A percentile compares a stretch with the other conserved stretches of the same genome.
Conservation (phyloP, 1,284 basidiomycete genomes). For the Phlebopus sp. region DNA sequence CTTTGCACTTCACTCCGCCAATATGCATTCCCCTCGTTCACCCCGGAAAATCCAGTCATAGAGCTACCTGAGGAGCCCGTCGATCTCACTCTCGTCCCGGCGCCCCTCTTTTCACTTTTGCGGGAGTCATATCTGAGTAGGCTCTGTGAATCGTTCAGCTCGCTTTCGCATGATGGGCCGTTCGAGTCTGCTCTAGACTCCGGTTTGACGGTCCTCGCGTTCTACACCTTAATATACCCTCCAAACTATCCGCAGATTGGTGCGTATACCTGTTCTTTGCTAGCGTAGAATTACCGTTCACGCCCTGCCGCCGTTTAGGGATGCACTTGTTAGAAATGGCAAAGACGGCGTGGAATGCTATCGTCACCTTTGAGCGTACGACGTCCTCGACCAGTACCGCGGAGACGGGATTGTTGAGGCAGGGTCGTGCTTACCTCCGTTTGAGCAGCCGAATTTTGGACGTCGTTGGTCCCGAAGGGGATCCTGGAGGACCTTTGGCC, state of each 20-base stretch:
- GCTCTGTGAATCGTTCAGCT: slow-evolving; percentile 62
- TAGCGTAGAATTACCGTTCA: background rate
- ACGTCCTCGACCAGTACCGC: background rate
- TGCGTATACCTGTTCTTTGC: slow-evolving; percentile 30
- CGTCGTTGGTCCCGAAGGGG: slow-evolving; percentile 58
- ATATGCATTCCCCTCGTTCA: slow-evolving; percentile 35
- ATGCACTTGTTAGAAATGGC: slow-evolving; percentile 72
- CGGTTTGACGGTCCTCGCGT: slow-evolving; percentile 56
- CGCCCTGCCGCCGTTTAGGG: slow-evolving; percentile 40
- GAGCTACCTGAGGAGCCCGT: slow-evolving; percentile 21
- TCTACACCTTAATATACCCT: slow-evolving; percentile 69
- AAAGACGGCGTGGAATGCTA: slow-evolving; percentile 70
- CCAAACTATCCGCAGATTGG: slow-evolving; percentile 75
- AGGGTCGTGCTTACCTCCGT: slow-evolving; percentile 37
- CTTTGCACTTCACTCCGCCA: slow-evolving; percentile 38
- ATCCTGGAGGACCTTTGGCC: slow-evolving; percentile 53
- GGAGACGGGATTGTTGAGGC: slow-evolving; percentile 14
- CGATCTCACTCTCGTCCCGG: slow-evolving; percentile 39
- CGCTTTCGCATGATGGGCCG: slow-evolving; percentile 60
- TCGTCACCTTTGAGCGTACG: slow-evolving; percentile 27
- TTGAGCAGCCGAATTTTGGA: slow-evolving; percentile 41
- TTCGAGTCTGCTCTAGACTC: slow-evolving; percentile 50
- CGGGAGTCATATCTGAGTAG: slow-evolving; percentile 57
- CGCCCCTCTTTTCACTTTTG: slow-evolving; percentile 41
- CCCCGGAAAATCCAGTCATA: slow-evolving; percentile 12